phyloP scores from a whole-genome alignment of 108 stramenopile genomes.

The Seminavis robusta region DNA sequence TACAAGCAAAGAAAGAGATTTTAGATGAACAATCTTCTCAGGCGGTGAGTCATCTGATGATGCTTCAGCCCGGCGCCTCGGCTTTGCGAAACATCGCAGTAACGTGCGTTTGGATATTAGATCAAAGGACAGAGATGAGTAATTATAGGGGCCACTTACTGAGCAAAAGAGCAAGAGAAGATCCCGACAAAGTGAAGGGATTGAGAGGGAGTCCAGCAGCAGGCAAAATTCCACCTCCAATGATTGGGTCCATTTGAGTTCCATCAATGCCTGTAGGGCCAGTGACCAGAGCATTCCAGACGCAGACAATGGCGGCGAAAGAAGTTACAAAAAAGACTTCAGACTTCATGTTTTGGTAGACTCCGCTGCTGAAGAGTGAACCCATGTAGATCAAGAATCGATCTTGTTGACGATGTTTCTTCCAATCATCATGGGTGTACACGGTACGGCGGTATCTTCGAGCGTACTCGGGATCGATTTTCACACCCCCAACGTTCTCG shows the following conservation, averaged over 20 bases:
- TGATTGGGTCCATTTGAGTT: too few species aligned
- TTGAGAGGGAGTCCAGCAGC: too few species aligned
- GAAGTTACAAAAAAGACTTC: conserved; percentile 38
- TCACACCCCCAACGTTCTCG: too few species aligned
- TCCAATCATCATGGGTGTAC: conserved; percentile 72
- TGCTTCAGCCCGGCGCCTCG: too few species aligned
- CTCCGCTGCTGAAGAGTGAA: conserved; percentile 34
- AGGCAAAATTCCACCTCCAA: too few species aligned
- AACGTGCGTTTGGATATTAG: too few species aligned
- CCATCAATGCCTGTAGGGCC: conserved; percentile 45
- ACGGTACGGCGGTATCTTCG: conserved; percentile 68
- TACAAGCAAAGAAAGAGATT: neutral
- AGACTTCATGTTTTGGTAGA: conserved; percentile 38
- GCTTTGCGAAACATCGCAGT: too few species aligned
- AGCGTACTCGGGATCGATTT: too few species aligned
- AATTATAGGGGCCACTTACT: too few species aligned
- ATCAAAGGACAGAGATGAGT: too few species aligned
- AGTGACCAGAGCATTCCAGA: conserved; percentile 34
- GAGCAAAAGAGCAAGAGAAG: too few species aligned
- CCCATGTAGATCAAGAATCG: conserved; percentile 42
- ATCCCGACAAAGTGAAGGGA: too few species aligned
- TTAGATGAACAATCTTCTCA: conserved; percentile 1
- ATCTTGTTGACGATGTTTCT: conserved; percentile 48
- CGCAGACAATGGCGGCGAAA: conserved; percentile 29
- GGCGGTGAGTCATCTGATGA: conserved; percentile 6